Conservation (phyloP, 2,329 filamentous ascomycete genomes). For the Fusarium ramigenum region DNA sequence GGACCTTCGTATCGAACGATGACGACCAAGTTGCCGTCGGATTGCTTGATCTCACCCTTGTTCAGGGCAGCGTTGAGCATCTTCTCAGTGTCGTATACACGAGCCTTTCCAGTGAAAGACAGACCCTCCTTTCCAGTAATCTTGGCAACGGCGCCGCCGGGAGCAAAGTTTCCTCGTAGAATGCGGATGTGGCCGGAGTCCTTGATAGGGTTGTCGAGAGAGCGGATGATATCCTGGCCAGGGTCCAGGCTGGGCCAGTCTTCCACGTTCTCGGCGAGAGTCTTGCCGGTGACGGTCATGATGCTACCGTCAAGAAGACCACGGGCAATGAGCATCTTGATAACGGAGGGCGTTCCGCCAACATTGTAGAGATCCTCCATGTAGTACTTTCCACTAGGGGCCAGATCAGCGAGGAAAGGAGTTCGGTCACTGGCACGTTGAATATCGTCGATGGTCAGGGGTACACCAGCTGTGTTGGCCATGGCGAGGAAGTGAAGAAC, state of each 20-base stretch:
- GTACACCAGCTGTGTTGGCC: slow-evolving; percentile 83
- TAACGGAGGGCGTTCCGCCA: slow-evolving; percentile 84
- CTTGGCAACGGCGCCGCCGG: slow-evolving; percentile 90
- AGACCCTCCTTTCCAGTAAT: slow-evolving; percentile 96
- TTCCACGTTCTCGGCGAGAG: slow-evolving; percentile 82
- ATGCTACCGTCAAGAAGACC: slow-evolving; percentile 80
- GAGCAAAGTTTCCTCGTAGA: slow-evolving; percentile 86
- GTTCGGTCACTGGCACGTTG: slow-evolving; percentile 83
- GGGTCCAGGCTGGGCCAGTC: slow-evolving; percentile 80
- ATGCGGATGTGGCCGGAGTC: slow-evolving; percentile 87
- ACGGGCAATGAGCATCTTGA: slow-evolving; percentile 84
- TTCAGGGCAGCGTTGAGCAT: slow-evolving; percentile 81
- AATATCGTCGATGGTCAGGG: slow-evolving; percentile 82
- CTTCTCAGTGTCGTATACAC: slow-evolving; percentile 87
- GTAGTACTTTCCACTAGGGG: slow-evolving; percentile 83
- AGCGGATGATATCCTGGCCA: slow-evolving; percentile 87
- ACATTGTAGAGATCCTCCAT: slow-evolving; percentile 90
- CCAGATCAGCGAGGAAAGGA: slow-evolving; percentile 86
- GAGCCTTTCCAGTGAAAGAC: slow-evolving; percentile 80
- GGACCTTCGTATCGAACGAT: slow-evolving; percentile 95
- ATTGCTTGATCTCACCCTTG: slow-evolving; percentile 63
- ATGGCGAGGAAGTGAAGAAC: slow-evolving; percentile 91
- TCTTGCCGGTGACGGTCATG: slow-evolving; percentile 84
- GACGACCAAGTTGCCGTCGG: slow-evolving; percentile 81
- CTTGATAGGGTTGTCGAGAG: slow-evolving; percentile 79